Conservation (phyloP, 441 rosid genomes). For the Jatropha multifida region DNA sequence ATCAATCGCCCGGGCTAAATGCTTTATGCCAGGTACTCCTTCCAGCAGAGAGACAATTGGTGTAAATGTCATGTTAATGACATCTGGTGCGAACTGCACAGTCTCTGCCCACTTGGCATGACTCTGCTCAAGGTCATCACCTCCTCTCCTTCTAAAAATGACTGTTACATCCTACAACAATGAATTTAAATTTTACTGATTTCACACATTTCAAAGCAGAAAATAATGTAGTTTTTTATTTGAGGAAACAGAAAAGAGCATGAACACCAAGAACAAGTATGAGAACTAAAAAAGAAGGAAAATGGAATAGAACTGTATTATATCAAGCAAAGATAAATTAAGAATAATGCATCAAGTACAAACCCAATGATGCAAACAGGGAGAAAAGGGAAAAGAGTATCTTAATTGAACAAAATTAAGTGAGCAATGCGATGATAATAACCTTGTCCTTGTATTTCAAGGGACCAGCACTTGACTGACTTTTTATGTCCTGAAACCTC, state of each 20-base stretch:
- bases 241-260: slow-evolving; percentile 7
- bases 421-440: slow-evolving; percentile 30
- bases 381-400: not conserved
- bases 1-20: slow-evolving; percentile 55
- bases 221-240: not conserved
- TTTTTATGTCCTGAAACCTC: slow-evolving; percentile 48
- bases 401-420: not conserved
- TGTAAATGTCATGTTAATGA: slow-evolving; percentile 66
- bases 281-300: not conserved
- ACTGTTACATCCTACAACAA: slow-evolving; percentile 79
- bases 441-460: slow-evolving; percentile 68
- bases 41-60: slow-evolving; percentile 63
- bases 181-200: slow-evolving; percentile 32
- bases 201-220: slow-evolving; percentile 20
- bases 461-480: slow-evolving; percentile 47
- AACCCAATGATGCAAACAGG: not conserved
- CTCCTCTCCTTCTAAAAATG: slow-evolving; percentile 76
- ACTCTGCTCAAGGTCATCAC: slow-evolving; percentile 77
- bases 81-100: slow-evolving; percentile 60
- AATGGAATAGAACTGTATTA: not conserved
- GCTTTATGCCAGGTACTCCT: slow-evolving; percentile 60
- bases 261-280: not conserved
- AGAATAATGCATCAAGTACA: not conserved
- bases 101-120: slow-evolving; percentile 66
- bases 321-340: not conserved